These are phyloP conservation scores for Ceriops tagal DNA, from an alignment of 345 rosid species.

Conservation along the genomic window DNA sequence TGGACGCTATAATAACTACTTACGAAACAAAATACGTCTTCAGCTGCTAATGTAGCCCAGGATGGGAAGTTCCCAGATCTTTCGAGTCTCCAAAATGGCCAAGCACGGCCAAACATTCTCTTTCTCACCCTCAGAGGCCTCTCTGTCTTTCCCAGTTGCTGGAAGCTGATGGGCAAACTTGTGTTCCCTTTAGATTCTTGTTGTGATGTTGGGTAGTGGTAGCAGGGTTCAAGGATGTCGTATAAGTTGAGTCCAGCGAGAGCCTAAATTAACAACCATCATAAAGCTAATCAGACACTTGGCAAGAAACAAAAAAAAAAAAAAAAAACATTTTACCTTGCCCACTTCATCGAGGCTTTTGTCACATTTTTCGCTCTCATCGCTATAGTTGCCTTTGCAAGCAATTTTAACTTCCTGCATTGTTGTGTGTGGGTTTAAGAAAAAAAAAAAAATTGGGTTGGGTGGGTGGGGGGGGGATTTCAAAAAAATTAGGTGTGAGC, in stretches of 20 bases:
- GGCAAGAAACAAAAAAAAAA: not conserved
- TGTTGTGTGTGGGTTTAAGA: no score
- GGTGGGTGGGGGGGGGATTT: no score
- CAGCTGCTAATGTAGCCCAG: slow-evolving; percentile 24
- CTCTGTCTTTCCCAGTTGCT: slow-evolving; percentile 33
- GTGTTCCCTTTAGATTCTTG: slow-evolving; percentile 6
- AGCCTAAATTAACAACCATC: slow-evolving; percentile 21
- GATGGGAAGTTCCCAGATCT: slow-evolving; percentile 31
- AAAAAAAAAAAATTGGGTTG: no score
- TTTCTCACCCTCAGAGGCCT: slow-evolving; percentile 38
- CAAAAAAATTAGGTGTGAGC: no score
- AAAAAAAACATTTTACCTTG: slow-evolving; percentile 17
- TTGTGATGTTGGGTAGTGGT: slow-evolving; percentile 28
- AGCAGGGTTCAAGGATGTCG: slow-evolving; percentile 50
- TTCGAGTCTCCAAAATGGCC: slow-evolving; percentile 33
- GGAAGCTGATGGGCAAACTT: slow-evolving; percentile 40
- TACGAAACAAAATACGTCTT: slow-evolving; percentile 34
- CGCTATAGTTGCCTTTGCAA: slow-evolving; percentile 34
- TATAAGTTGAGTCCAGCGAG: slow-evolving; percentile 35
- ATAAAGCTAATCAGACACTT: not conserved
- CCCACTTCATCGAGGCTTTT: slow-evolving; percentile 17
- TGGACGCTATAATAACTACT: slow-evolving; percentile 21
- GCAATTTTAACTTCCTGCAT: slow-evolving; percentile 21
- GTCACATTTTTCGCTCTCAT: slow-evolving; percentile 14
- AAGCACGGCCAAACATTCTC: slow-evolving; percentile 47